phyloP scores from a whole-genome alignment of 768 basidiomycete genomes.

The Tulasnella sp. region DNA sequence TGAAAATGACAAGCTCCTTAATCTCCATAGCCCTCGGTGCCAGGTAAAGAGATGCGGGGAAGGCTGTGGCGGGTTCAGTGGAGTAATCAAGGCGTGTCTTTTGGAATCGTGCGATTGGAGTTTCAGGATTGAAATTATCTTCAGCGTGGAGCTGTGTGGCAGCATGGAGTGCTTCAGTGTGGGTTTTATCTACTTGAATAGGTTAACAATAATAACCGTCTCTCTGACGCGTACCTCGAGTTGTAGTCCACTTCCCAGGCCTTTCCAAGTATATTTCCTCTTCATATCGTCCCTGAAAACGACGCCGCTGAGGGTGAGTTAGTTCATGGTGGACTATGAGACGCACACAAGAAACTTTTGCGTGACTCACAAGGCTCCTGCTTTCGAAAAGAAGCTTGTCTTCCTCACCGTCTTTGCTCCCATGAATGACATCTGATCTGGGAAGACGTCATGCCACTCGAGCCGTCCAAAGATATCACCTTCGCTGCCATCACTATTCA shows the following conservation, averaged over 20 bases:
- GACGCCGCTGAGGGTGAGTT: slow-evolving; percentile 31
- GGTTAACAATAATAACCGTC: too few species aligned
- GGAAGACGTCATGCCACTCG: slow-evolving; percentile 10
- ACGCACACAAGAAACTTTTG: too few species aligned
- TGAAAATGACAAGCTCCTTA: slow-evolving; percentile 31
- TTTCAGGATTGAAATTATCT: slow-evolving; percentile 25
- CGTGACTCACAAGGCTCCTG: background rate
- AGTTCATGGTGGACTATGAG: too few species aligned
- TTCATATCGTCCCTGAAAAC: slow-evolving; percentile 28
- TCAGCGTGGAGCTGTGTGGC: slow-evolving; percentile 28
- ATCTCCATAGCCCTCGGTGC: slow-evolving; percentile 28
- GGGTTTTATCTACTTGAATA: too few species aligned
- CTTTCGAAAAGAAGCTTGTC: slow-evolving; percentile 6
- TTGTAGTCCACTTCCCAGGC: slow-evolving; percentile 27
- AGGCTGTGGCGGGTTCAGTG: slow-evolving; percentile 19
- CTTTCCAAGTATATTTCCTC: slow-evolving; percentile 35
- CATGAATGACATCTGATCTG: slow-evolving; percentile 11
- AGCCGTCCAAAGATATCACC: slow-evolving; percentile 3
- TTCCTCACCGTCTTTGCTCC: slow-evolving; percentile 13
- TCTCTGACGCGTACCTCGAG: slow-evolving; percentile 26
- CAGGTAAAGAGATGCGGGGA: slow-evolving; percentile 28
- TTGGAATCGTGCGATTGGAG: slow-evolving; percentile 30
- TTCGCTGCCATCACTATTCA: background rate
- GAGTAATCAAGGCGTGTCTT: slow-evolving; percentile 25
- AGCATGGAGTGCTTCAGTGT: too few species aligned